phyloP scores from a whole-genome alignment of 805 yeast species.

The Zygotorulaspora danielsina region DNA sequence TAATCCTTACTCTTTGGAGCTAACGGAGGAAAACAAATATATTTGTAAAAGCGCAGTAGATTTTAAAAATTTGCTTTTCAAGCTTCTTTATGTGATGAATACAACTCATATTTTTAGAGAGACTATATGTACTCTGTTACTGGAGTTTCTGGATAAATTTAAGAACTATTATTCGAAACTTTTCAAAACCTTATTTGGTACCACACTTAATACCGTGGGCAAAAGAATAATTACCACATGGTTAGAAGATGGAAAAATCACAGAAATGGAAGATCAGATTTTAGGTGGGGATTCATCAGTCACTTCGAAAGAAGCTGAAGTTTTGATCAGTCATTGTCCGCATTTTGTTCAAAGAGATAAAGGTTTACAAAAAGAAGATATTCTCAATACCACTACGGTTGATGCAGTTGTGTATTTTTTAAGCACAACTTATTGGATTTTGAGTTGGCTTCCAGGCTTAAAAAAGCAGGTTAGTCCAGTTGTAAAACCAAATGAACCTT shows the following conservation, averaged over 20 bases:
- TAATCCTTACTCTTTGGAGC: constrained; percentile 38
- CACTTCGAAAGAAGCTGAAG: constrained; percentile 26
- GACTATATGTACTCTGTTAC: constrained; percentile 45
- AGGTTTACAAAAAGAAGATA: constrained; percentile 44
- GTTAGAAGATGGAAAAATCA: constrained; percentile 36
- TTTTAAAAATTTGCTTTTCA: constrained; percentile 27
- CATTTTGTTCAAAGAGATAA: constrained; percentile 29
- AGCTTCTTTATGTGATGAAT: constrained; percentile 32
- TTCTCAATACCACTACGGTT: constrained; percentile 50
- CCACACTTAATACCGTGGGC: constrained; percentile 18
- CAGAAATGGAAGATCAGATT: constrained; percentile 32
- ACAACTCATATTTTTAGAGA: constrained; percentile 45
- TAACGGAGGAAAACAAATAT: constrained; percentile 32
- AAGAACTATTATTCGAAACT: constrained; percentile 34
- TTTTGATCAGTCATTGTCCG: constrained; percentile 29
- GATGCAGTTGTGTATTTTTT: constrained; percentile 50
- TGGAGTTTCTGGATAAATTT: constrained; percentile 38
- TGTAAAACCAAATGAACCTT: constrained; percentile 4
- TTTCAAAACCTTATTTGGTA: constrained; percentile 30
- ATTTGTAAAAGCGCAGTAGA: constrained; percentile 31
- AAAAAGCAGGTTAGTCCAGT: constrained; percentile 37
- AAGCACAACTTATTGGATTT: constrained; percentile 52
- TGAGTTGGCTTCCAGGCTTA: constrained; percentile 56
- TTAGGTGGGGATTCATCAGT: constrained; percentile 23
- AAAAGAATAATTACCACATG: constrained; percentile 34